Evolutionary conservation across 2,329 filamentous ascomycete genomes (phyloP).

Genomic region (Fusarium aywerte): DNA sequence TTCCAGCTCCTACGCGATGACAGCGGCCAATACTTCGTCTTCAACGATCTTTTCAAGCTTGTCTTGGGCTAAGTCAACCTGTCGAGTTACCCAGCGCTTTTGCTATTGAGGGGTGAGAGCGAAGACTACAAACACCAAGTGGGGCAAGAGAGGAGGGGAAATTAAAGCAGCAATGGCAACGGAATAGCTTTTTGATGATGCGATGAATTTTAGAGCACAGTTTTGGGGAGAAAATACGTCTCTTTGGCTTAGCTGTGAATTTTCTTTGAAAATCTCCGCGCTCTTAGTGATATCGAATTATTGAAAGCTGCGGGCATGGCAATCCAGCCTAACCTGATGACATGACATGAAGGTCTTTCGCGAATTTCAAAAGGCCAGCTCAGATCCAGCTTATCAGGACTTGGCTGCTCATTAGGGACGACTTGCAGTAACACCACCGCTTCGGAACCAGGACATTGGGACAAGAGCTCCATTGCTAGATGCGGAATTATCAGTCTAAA

Average conservation of each 20-base stretch:
- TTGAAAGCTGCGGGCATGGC: conserved; percentile 7
- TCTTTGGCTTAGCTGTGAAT: conserved; percentile 19
- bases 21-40: conserved; percentile 80
- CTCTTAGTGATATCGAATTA: not conserved
- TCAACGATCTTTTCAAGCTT: conserved; percentile 95
- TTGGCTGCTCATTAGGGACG: not conserved
- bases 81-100: conserved; percentile 1
- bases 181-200: conserved; percentile 38
- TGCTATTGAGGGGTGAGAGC: conserved; percentile 7
- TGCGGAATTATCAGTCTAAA: not conserved
- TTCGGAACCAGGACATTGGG: not conserved
- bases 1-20: conserved; percentile 84
- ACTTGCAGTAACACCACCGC: not conserved
- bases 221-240: conserved; percentile 1
- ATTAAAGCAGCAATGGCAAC: conserved; percentile 31
- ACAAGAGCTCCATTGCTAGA: not conserved
- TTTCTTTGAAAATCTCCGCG: conserved; percentile 2
- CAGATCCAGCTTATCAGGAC: not conserved
- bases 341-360: not conserved
- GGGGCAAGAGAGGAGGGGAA: conserved; percentile 33
- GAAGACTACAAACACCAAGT: conserved; percentile 27
- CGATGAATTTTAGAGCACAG: conserved; percentile 39
- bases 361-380: not conserved
- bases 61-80: conserved; percentile 68
- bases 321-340: conserved; percentile 7